phyloP scores from a whole-genome alignment of 345 rosid species.

The Hypericum androsaemum region DNA sequence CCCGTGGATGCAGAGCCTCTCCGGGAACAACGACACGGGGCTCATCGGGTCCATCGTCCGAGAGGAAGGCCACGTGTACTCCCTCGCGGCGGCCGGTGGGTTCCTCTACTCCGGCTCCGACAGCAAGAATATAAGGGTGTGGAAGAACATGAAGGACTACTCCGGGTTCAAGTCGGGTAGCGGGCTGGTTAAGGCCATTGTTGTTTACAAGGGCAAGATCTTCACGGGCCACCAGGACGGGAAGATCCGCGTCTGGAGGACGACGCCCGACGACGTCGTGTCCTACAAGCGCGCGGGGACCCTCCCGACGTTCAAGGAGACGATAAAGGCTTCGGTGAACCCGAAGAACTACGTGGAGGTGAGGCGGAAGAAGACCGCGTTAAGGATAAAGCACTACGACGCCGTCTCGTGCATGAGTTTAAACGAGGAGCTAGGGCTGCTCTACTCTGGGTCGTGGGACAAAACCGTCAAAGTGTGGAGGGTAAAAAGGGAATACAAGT shows the following conservation, averaged over 20 bases:
- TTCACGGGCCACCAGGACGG: constrained; percentile 6
- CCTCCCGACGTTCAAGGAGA: neutral
- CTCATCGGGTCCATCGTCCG: neutral
- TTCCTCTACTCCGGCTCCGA: neutral
- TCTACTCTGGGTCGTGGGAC: constrained; percentile 1
- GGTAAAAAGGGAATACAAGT: neutral
- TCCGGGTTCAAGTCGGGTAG: neutral
- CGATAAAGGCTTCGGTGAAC: neutral
- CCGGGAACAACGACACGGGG: neutral
- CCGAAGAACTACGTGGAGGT: neutral
- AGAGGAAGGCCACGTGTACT: neutral
- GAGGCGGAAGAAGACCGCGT: neutral
- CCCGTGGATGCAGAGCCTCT: neutral
- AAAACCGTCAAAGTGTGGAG: constrained; percentile 2
- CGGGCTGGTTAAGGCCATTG: neutral
- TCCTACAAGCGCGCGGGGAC: neutral
- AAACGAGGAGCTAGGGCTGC: neutral
- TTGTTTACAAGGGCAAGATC: neutral
- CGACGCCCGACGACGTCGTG: neutral
- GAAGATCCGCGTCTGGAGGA: neutral
- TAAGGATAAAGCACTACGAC: neutral
- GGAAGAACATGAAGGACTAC: neutral
- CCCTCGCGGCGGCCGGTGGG: neutral
- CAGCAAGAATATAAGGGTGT: constrained; percentile 2
- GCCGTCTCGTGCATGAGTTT: neutral